Percentiles rank a stretch among this genome's conserved stretches.
Evolutionary conservation across 352 stramenopile genomes (phyloP).

Genomic region (Aphanomyces euteiches): DNA sequence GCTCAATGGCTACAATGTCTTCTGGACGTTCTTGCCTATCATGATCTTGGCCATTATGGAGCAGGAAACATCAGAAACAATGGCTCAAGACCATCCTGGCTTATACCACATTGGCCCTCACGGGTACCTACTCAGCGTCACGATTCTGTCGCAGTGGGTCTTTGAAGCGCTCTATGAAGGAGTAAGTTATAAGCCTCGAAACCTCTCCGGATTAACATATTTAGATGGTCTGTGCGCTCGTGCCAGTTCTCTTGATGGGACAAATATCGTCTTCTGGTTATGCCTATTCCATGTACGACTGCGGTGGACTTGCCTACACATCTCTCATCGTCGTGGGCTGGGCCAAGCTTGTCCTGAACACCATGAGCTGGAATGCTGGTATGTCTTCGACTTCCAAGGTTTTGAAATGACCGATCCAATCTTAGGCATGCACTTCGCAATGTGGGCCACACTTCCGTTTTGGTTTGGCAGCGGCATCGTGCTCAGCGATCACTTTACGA

Average conservation of each 20-base stretch:
- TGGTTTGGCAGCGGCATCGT: conserved; percentile 68
- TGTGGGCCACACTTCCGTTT: conserved; percentile 62
- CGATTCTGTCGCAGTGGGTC: conserved; percentile 80
- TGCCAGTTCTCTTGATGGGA: conserved; percentile 57
- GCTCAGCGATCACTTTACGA: conserved; percentile 56
- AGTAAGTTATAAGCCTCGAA: not conserved
- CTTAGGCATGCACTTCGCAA: conserved; percentile 38
- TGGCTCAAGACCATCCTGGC: conserved; percentile 71
- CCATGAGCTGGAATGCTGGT: conserved; percentile 73
- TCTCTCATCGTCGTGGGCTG: conserved; percentile 76
- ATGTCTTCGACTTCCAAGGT: conserved; percentile 31
- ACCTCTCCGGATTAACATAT: not conserved
- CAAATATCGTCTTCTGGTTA: conserved; percentile 58
- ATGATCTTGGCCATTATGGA: conserved; percentile 70
- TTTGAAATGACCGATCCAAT: not conserved
- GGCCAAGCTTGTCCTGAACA: conserved; percentile 78
- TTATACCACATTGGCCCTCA: conserved; percentile 78
- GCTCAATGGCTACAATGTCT: conserved; percentile 95
- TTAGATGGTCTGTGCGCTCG: conserved; percentile 53
- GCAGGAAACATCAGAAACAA: conserved; percentile 66
- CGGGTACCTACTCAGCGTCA: conserved; percentile 75
- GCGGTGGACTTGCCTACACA: conserved; percentile 70
- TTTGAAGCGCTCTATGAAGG: conserved; percentile 75
- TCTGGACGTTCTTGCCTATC: conserved; percentile 93
- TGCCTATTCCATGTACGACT: conserved; percentile 62